Base-by-base conservation (phyloP, 2,329 filamentous ascomycete genomes). In the Penicillium sp. region DNA sequence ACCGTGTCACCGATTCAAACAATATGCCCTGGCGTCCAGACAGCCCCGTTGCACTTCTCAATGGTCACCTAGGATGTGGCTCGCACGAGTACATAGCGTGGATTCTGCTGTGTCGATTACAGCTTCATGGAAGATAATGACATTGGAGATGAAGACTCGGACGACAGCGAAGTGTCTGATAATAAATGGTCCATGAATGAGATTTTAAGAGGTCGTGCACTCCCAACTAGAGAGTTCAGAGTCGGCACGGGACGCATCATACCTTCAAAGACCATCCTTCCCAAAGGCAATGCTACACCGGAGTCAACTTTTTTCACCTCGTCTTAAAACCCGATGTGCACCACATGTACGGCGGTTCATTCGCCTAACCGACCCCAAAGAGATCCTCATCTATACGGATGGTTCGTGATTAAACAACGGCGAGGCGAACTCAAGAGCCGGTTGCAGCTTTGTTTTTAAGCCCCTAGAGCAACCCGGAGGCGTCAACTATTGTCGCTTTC, bases 331-430 rank as follows among this genome's bases (percentile, higher is more conserved):
- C n/a, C 5, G 35, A n/a, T 41, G 5, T 4, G 2, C 20, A 5
- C 13, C 30, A n/a, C 43, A 50, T 4, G 10, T 20, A 6, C 45
- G 44, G 18, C 45, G 53, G 6, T 55, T 53, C 38, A 39, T 73
- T 20, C 68, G 71, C 58, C 63, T 42, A 7, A 40, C 53, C 5
- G 57, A 79, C 14, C 1, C 5, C 11, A 5, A 13, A 14, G 1
- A 24, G 14, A 2, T 68, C 14, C 69, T 81, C 9, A 67, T 81
- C 43, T 75, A 72, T 55, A 76, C 76, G 0, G 76, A 79, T 56
- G 77, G 78, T 3, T 71, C 75, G 0, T 81, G 78, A 50, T 54
- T 72, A 5, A 57, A 72, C 46, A 79, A 80, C 51, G 76, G 76
- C 25, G 51, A 66, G 28, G 18, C 48, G 2, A 60, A 74, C 33